These are phyloP conservation scores for Pseudohyphozyma bogoriensis DNA, from an alignment of 768 basidiomycete genomes.

Conservation along the genomic window DNA sequence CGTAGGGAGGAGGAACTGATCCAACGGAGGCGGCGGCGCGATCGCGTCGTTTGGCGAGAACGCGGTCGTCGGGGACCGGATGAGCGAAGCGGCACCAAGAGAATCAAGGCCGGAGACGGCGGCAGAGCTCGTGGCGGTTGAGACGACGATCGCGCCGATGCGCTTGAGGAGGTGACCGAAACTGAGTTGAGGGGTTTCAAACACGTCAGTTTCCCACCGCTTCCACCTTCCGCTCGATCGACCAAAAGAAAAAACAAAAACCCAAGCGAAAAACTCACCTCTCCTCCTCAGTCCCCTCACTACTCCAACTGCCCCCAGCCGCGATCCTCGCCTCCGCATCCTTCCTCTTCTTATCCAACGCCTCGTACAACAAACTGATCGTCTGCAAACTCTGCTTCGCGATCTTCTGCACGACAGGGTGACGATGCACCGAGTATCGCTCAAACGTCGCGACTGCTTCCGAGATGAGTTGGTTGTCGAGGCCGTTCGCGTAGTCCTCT, in stretches of 20 bases:
- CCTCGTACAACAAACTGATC: not conserved
- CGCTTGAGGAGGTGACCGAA: constrained; percentile 3
- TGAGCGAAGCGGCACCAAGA: not conserved
- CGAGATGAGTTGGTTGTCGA: constrained; percentile 3
- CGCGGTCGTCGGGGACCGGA: too few species aligned
- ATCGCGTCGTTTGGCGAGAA: too few species aligned
- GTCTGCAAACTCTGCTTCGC: not conserved
- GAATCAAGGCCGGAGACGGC: not conserved
- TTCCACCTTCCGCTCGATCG: not conserved
- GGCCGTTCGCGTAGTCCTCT: not conserved
- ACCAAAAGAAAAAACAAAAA: not conserved
- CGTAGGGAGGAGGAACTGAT: too few species aligned
- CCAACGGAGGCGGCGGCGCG: too few species aligned
- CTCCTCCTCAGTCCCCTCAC: not conserved
- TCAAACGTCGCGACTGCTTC: not conserved
- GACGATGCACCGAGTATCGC: not conserved
- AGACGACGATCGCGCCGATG: not conserved
- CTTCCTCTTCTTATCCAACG: not conserved
- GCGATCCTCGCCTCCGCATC: not conserved
- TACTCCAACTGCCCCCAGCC: not conserved
- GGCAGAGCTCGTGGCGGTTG: not conserved
- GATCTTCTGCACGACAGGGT: not conserved
- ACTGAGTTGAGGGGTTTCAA: not conserved
- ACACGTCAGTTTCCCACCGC: too few species aligned
- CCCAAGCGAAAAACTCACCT: not conserved